Conservation (phyloP, 2,329 filamentous ascomycete genomes). For the Alternaria gansuensis region DNA sequence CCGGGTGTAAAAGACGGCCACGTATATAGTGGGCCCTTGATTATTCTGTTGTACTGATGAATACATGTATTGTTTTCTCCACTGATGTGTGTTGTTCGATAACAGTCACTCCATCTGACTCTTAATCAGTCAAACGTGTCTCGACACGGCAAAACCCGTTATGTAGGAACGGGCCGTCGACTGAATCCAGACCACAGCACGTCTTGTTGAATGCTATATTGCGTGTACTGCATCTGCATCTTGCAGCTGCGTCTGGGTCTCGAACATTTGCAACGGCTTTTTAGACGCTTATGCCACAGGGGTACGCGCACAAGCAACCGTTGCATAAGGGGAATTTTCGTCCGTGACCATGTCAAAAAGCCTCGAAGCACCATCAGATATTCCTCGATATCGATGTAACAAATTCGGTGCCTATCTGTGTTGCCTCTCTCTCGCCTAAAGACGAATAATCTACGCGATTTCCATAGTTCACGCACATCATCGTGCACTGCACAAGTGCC, state of each 20-base stretch:
- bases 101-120: conserved; percentile 16
- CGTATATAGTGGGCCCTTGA: conserved; percentile 20
- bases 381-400: neutral
- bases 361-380: neutral
- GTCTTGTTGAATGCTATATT: conserved; percentile 20
- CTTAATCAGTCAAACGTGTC: conserved; percentile 9
- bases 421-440: neutral
- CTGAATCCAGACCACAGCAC: conserved; percentile 16
- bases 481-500: conserved; percentile 25
- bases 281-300: conserved; percentile 13
- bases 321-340: conserved; percentile 8
- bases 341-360: neutral
- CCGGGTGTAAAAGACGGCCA: conserved; percentile 12
- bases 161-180: conserved; percentile 16
- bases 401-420: neutral
- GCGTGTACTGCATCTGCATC: conserved; percentile 19
- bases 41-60: conserved; percentile 15
- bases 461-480: conserved; percentile 36
- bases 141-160: conserved; percentile 16
- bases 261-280: conserved; percentile 15
- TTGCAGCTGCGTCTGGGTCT: conserved; percentile 17
- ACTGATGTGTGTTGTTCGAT: conserved; percentile 22
- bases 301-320: conserved; percentile 11
- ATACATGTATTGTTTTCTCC: conserved; percentile 20
- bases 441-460: conserved; percentile 9